Base-by-base conservation (phyloP, 768 basidiomycete species). In the Lanmaoa pseudosensibilis region DNA sequence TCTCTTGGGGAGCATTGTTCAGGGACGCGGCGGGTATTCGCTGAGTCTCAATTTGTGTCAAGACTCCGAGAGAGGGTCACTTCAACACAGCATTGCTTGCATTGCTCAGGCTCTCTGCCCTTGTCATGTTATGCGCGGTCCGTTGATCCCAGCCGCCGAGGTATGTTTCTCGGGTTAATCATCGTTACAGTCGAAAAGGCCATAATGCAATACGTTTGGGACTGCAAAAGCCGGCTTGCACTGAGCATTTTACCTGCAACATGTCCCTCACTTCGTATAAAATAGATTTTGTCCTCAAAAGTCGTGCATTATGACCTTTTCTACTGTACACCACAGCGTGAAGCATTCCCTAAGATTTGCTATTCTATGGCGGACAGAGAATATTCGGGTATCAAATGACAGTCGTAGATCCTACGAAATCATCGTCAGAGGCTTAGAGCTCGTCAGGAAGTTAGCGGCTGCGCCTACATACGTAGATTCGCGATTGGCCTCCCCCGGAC, bases 261-360 rank as follows among this genome's bases (percentile, higher is more conserved):
- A 21, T 16, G 52, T 53, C 38, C 46, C 52, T 53, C 19, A 44
- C 48, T 49, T 57, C 23, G 53, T 43, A 55, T 46, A 33, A 50
- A 41, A 57, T 56, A 15, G 53, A 58, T 58, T 61, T 60, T 56
- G 65, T 57, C 36, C 54, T 56, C 55, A 57, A 62, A 66, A 53
- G 62, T 65, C 43, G 25, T 66, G 65, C 65, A 66, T 66, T 68
- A 59, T 68, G 65, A 55, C 66, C 50, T 65, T 68, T 65, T 65
- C 57, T 59, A 68, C 58, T 62, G 56, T 52, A 47, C 38, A 53
- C 32, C 13, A 21, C 2, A 13, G 13, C 2, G 21, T 50, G 16
- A 37, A 25, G 21, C 13, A 32, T n/a, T 45, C 41, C 37, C 50
- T 30, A 37, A 51, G 49, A 34, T 18, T 40, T 23, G n/a, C 47